These are phyloP conservation scores for Gonapodya sp. DNA, from an alignment of 192 early-diverging fungal genomes.

Conservation along the genomic window DNA sequence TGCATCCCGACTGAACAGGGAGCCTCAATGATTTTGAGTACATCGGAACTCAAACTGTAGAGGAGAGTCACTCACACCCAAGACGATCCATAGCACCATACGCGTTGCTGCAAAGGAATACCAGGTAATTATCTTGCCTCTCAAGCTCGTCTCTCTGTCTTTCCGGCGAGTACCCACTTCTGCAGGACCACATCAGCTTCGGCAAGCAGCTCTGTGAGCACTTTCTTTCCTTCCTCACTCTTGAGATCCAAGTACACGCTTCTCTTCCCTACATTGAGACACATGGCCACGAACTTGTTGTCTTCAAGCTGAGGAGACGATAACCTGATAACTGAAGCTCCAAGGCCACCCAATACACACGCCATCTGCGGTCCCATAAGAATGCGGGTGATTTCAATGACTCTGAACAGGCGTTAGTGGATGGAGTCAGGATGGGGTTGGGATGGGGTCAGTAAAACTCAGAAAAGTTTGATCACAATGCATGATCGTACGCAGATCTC, in stretches of 20 bases:
- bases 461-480: neutral
- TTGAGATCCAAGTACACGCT: conserved; percentile 9
- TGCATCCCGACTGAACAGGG: neutral
- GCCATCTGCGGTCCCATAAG: conserved; percentile 5
- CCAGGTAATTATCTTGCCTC: no score
- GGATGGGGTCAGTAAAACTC: no score
- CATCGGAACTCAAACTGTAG: neutral
- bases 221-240: neutral
- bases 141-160: no score
- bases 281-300: neutral
- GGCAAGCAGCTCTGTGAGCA: neutral
- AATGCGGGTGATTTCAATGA: neutral
- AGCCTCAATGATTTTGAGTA: no score
- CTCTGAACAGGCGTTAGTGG: neutral
- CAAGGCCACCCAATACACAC: neutral
- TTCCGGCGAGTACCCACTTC: neutral
- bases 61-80: neutral
- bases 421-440: no score
- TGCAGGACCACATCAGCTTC: conserved; percentile 7
- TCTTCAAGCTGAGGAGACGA: neutral
- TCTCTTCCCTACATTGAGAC: neutral
- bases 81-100: conserved; percentile 11
- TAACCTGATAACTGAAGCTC: neutral
- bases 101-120: neutral
- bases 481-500: neutral